These are phyloP conservation scores for Wickerhamia fluorescens DNA, from an alignment of 805 yeast genomes.

Conservation along the genomic window DNA sequence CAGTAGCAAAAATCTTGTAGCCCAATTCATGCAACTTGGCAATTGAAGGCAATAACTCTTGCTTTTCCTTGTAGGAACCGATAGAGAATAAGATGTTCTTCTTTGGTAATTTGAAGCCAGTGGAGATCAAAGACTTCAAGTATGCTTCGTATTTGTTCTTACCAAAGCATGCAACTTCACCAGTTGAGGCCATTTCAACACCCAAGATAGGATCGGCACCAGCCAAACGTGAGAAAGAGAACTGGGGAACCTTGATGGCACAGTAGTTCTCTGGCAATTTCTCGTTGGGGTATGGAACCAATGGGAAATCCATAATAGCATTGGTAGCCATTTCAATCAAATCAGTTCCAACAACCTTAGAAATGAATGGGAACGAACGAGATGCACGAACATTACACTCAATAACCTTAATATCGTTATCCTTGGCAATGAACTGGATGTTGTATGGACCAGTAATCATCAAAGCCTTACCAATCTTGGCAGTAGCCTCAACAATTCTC, in stretches of 20 bases:
- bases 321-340: constrained; percentile 96
- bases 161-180: constrained; percentile 98
- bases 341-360: constrained; percentile 94
- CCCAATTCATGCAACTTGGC: constrained; percentile 76
- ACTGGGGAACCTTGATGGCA: constrained; percentile 95
- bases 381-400: constrained; percentile 99
- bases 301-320: constrained; percentile 84
- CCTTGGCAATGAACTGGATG: constrained; percentile 94
- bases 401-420: constrained; percentile 92
- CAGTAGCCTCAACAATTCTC: constrained; percentile 91
- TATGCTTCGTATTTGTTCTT: constrained; percentile 95
- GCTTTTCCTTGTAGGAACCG: constrained; percentile 96
- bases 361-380: constrained; percentile 98
- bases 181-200: constrained; percentile 99
- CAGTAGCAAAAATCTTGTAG: constrained; percentile 89
- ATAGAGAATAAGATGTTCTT: constrained; percentile 88
- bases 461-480: constrained; percentile 90
- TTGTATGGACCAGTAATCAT: constrained; percentile 97
- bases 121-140: constrained; percentile 86
- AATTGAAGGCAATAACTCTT: constrained; percentile 85
- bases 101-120: constrained; percentile 93
- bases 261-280: constrained; percentile 89
- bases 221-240: constrained; percentile 91
- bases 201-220: constrained; percentile 98
- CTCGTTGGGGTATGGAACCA: constrained; percentile 84